Evolutionary conservation across 2,329 filamentous ascomycete genomes (phyloP).

Genomic region (Monilinia fructicola): DNA sequence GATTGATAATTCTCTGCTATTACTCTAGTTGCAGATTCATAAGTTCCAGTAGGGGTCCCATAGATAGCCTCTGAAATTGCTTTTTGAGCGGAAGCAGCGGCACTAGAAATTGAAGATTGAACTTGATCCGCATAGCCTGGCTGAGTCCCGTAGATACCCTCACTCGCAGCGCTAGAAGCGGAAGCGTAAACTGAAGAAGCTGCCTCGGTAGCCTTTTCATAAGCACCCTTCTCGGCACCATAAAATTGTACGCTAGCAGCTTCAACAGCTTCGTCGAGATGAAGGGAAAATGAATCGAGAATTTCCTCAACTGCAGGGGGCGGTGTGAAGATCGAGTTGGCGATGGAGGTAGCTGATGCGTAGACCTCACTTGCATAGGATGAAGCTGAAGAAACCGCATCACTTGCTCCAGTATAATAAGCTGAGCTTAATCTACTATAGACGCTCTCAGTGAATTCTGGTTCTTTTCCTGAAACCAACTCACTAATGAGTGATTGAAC

Average conservation of each 20-base stretch:
- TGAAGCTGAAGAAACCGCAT: constrained; percentile 48
- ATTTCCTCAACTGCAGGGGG: constrained; percentile 58
- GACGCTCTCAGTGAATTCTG: constrained; percentile 78
- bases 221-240: constrained; percentile 53
- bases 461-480: constrained; percentile 73
- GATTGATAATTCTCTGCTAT: constrained; percentile 31
- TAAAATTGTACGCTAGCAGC: constrained; percentile 59
- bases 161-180: constrained; percentile 50
- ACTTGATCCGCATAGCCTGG: constrained; percentile 54
- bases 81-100: constrained; percentile 53
- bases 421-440: constrained; percentile 68
- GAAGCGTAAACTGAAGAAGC: constrained; percentile 54
- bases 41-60: constrained; percentile 49
- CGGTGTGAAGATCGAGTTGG: constrained; percentile 54
- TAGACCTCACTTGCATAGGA: constrained; percentile 52
- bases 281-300: constrained; percentile 54
- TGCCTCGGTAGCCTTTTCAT: constrained; percentile 54
- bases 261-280: constrained; percentile 58
- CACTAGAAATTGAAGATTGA: constrained; percentile 52
- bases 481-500: constrained; percentile 74
- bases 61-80: constrained; percentile 59
- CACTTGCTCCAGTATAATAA: constrained; percentile 62
- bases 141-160: constrained; percentile 55
- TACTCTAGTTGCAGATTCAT: constrained; percentile 30
- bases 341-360: constrained; percentile 46